These are phyloP conservation scores for Oryza glaberrima DNA, from an alignment of 176 grass and related monocot species.

Conservation along the genomic window DNA sequence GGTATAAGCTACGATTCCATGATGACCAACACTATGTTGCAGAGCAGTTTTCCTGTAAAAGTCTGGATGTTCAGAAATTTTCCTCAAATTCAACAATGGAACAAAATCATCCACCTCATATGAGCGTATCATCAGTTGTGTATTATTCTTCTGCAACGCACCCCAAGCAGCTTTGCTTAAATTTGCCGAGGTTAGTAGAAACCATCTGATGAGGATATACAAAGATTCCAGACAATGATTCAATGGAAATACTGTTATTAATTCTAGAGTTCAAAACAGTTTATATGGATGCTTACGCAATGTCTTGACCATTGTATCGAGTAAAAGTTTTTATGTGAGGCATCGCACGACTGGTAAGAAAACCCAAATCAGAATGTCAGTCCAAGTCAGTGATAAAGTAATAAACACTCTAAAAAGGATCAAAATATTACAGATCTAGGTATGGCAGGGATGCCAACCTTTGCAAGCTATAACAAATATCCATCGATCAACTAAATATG, in stretches of 20 bases:
- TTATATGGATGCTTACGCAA: slow-evolving; percentile 65
- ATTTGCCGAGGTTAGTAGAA: slow-evolving; percentile 94
- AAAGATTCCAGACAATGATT: background rate
- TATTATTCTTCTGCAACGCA: slow-evolving; percentile 90
- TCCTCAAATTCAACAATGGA: slow-evolving; percentile 9
- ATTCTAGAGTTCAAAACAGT: background rate
- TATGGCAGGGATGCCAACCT: background rate
- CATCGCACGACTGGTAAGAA: slow-evolving; percentile 75
- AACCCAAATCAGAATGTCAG: slow-evolving; percentile 42
- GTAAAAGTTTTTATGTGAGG: slow-evolving; percentile 97
- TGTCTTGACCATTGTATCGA: slow-evolving; percentile 79
- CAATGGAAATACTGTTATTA: slow-evolving; percentile 29
- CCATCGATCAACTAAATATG: slow-evolving; percentile 16
- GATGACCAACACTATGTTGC: background rate
- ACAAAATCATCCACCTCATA: slow-evolving; percentile 69
- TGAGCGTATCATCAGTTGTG: slow-evolving; percentile 95
- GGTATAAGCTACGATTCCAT: background rate
- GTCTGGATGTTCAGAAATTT: slow-evolving; percentile 1
- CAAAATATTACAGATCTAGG: slow-evolving; percentile 6
- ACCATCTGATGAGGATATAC: slow-evolving; percentile 63
- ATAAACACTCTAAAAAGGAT: slow-evolving; percentile 17
- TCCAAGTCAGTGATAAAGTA: slow-evolving; percentile 5
- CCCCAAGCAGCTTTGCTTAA: slow-evolving; percentile 99
- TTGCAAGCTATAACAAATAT: background rate
- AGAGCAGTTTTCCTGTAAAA: background rate